Conservation (phyloP, 257 asterid species). For the Primulina tabacum region DNA sequence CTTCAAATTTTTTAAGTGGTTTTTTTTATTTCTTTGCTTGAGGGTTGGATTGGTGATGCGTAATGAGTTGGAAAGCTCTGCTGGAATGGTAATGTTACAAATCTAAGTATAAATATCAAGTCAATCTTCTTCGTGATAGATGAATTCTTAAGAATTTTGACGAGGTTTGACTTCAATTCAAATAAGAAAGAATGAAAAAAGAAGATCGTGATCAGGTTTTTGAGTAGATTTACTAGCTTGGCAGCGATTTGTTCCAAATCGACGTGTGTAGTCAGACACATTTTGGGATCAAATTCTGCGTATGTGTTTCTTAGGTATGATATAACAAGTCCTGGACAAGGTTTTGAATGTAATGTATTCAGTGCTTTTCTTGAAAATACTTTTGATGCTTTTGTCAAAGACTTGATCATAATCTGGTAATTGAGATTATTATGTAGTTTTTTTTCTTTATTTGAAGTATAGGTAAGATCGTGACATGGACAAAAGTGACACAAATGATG, state of each 20-base stretch:
- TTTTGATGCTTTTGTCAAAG: background rate
- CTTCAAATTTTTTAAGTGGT: background rate
- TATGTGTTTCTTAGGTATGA: no score
- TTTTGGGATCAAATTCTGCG: background rate
- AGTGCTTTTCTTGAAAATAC: background rate
- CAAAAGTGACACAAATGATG: background rate
- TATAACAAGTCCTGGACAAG: background rate
- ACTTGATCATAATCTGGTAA: background rate
- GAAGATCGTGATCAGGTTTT: background rate
- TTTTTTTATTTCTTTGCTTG: background rate
- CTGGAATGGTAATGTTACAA: background rate
- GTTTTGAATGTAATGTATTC: background rate
- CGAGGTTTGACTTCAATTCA: background rate
- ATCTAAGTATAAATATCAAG: background rate
- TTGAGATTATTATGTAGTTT: background rate
- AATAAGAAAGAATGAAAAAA: background rate
- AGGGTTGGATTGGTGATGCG: background rate
- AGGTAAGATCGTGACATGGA: background rate
- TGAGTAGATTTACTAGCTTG: background rate
- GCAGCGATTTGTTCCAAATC: background rate
- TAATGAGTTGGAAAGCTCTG: background rate
- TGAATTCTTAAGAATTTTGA: background rate
- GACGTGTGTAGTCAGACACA: background rate
- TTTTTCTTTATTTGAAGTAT: no score
- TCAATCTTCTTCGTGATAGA: background rate